A percentile compares a stretch with the other conserved stretches of the same genome.
phyloP scores from a whole-genome alignment of 129 eudicot species.

The Rutidosis leptorrhynchoides region DNA sequence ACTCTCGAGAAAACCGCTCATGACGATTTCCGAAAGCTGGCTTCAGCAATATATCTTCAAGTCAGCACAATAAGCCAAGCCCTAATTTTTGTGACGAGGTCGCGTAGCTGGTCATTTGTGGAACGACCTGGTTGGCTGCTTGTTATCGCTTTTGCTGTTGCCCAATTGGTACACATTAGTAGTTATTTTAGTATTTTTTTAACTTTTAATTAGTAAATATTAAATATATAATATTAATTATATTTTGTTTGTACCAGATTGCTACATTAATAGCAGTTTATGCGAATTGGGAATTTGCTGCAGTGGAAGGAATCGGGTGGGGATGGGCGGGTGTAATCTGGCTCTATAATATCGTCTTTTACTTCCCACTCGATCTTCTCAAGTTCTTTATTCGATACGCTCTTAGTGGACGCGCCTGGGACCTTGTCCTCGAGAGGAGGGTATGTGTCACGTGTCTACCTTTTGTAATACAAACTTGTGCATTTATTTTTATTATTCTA shows the following conservation, averaged over 20 bases:
- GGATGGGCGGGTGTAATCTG: conserved; percentile 99
- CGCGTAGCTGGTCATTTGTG: conserved; percentile 95
- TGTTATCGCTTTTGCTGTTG: conserved; percentile 69
- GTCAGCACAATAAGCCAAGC: conserved; percentile 99
- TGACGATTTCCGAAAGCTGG: conserved; percentile 80
- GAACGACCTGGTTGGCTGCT: conserved; percentile 96
- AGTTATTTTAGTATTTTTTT: not conserved
- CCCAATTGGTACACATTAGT: conserved; percentile 65
- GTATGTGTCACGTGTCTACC: conserved; percentile 42
- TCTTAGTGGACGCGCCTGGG: conserved; percentile 98
- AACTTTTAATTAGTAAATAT: not conserved
- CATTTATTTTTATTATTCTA: too few relatives aligned
- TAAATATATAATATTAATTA: too few relatives aligned
- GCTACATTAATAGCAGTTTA: conserved; percentile 96
- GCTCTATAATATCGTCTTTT: conserved; percentile 85
- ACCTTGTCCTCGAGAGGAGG: conserved; percentile 92
- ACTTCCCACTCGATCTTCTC: conserved; percentile 83
- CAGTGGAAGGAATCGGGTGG: conserved; percentile 99
- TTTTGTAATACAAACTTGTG: not conserved
- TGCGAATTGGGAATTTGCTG: conserved; percentile 96
- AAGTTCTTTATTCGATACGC: conserved; percentile 89
- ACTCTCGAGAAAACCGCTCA: conserved; percentile 80
- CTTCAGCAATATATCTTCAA: conserved; percentile 97
- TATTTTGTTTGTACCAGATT: conserved; percentile 44
- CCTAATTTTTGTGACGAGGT: conserved; percentile 89